These are phyloP conservation scores for Drechmeria coniospora DNA, from an alignment of 2,329 filamentous ascomycete genomes.

Conservation along the genomic window DNA sequence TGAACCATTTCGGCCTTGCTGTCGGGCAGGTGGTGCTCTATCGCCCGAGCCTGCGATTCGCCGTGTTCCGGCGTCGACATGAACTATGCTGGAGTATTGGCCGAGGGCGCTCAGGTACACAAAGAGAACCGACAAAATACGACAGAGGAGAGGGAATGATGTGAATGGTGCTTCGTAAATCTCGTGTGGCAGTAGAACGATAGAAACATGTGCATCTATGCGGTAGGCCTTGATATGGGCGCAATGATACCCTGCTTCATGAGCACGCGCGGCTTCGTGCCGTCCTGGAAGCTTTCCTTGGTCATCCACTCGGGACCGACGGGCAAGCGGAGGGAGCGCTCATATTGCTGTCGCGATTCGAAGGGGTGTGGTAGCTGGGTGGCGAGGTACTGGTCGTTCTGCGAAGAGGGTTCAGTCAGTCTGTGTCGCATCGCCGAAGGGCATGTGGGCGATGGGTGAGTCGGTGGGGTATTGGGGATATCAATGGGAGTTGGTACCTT, in stretches of 20 bases:
- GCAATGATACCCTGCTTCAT: constrained; percentile 83
- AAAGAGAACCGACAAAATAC: too few relatives aligned
- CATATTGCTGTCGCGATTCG: constrained; percentile 78
- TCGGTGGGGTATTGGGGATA: constrained; percentile 4
- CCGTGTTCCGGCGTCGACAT: too few relatives aligned
- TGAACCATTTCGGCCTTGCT: too few relatives aligned
- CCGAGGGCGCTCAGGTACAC: too few relatives aligned
- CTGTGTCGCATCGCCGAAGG: too few relatives aligned
- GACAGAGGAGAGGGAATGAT: too few relatives aligned
- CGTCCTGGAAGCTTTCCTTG: constrained; percentile 85
- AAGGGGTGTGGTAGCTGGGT: constrained; percentile 76
- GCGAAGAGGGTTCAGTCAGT: neutral
- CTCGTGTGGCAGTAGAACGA: too few relatives aligned
- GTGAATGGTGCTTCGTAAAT: too few relatives aligned
- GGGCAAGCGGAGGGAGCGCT: constrained; percentile 70
- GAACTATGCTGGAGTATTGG: too few relatives aligned
- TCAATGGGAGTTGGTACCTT: constrained; percentile 42
- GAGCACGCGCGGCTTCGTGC: constrained; percentile 76
- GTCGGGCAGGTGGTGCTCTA: too few relatives aligned
- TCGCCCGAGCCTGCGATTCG: too few relatives aligned
- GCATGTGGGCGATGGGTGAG: too few relatives aligned
- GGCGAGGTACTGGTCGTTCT: constrained; percentile 81
- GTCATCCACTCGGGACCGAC: constrained; percentile 91
- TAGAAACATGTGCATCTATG: constrained; percentile 11
- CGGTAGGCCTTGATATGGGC: constrained; percentile 65